These are phyloP conservation scores for Zizania latifolia DNA, from an alignment of 176 grass and related monocot genomes.

Conservation along the genomic window DNA sequence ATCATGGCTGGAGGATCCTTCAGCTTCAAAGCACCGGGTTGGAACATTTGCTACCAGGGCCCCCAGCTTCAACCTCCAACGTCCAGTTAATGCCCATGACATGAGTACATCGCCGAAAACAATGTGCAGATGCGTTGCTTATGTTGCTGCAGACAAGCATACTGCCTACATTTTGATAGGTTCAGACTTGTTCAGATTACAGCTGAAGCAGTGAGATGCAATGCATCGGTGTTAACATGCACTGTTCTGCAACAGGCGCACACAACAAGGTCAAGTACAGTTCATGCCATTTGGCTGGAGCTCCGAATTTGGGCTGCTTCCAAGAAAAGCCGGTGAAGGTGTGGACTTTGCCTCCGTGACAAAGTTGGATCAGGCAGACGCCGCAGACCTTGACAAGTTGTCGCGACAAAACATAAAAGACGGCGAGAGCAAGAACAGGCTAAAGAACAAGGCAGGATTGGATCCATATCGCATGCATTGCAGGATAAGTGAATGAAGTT, in stretches of 20 bases:
- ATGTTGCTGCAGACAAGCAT: background rate
- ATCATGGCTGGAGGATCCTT: constrained; percentile 8
- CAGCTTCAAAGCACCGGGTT: constrained; percentile 14
- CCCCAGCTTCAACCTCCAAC: constrained; percentile 12
- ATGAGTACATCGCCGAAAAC: background rate
- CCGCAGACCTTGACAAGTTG: constrained; percentile 43
- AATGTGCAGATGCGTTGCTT: background rate
- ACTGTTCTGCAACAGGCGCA: background rate
- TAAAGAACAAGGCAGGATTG: constrained; percentile 30
- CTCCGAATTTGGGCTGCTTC: constrained; percentile 13
- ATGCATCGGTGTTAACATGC: constrained; percentile 23
- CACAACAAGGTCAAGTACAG: constrained; percentile 17
- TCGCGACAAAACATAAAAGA: constrained; percentile 13
- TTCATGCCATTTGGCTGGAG: constrained; percentile 16
- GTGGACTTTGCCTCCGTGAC: constrained; percentile 13
- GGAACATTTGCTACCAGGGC: too few species aligned
- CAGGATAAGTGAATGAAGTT: constrained; percentile 3
- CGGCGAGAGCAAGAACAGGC: constrained; percentile 25
- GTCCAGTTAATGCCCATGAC: background rate
- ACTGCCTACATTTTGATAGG: background rate
- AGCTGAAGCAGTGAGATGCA: constrained; percentile 1
- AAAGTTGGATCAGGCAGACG: constrained; percentile 16
- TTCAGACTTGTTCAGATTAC: background rate
- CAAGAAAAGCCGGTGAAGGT: constrained; percentile 25
- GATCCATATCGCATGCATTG: constrained; percentile 19